Evolutionary conservation across 495 filamentous ascomycete species (phyloP), one percentile per base, ranked within the genome.

Genomic region (Penicillium steckii): DNA sequence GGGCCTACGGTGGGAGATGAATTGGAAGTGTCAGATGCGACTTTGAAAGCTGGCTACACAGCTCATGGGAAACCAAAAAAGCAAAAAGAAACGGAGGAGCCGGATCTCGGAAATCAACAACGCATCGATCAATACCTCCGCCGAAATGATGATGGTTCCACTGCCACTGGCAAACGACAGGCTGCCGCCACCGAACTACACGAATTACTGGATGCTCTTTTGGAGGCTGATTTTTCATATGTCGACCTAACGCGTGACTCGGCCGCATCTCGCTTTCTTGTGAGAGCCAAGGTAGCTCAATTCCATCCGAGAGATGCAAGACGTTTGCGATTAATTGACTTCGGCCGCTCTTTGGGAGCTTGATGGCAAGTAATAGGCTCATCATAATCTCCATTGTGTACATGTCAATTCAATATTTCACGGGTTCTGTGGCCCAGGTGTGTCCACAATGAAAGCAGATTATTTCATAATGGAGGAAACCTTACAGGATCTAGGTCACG

Each of bases 231-330:
- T 22, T 77, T 77, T 15, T 80, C 79, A 1, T 96, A 95, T 72
- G 77, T 92, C 29, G 71, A 76, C 33, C 66, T 96, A 8, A 60
- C 77, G n/a, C 76, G 79, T 50, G 91, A 96, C 54, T 87, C 87
- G n/a, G 89, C 91, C 9, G 83, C 85, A 22, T 87, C 85, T 1
- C 79, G 90, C 52, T 96, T 95, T 63, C 74, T 96, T 8, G 87
- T 96, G 18, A 77, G 88, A 55, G 87, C 87, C 19, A 93, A 88
- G 61, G 85, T 93, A 26, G 91, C 91, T 18, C 85, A 90, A 56
- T 94, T 94, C 53, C 88, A 95, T 69, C 89, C 91, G 2, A 84
- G 81, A 51, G 90, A 96, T 71, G 88, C 91, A 0, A 79, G 78
- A 46, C 82, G 79, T 61, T 59, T 96, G 54, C 82, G 87, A 37